phyloP scores from a whole-genome alignment of 345 rosid genomes.

The Streptanthus diversifolius region DNA sequence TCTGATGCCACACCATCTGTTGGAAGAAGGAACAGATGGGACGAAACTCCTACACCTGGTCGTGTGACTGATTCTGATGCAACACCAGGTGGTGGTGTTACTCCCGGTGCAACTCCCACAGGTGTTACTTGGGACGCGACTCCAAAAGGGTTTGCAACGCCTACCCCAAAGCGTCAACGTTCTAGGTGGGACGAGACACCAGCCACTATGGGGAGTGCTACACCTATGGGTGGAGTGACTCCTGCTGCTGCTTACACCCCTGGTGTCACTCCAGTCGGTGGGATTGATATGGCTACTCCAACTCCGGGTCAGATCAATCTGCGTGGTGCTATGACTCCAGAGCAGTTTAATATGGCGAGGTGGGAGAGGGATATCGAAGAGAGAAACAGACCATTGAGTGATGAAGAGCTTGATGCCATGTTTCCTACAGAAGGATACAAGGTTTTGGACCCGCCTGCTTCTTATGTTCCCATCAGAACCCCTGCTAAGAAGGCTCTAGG shows the following conservation, averaged over 20 bases:
- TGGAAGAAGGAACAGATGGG: slow-evolving; percentile 92
- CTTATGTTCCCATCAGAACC: slow-evolving; percentile 91
- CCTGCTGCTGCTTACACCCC: slow-evolving; percentile 83
- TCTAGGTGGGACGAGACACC: slow-evolving; percentile 99
- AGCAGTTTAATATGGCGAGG: slow-evolving; percentile 81
- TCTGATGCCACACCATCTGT: slow-evolving; percentile 74
- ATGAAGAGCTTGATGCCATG: slow-evolving; percentile 97
- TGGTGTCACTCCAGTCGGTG: slow-evolving; percentile 91
- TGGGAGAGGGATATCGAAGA: slow-evolving; percentile 99
- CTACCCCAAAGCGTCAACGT: slow-evolving; percentile 88
- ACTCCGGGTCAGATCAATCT: slow-evolving; percentile 68
- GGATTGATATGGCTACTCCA: slow-evolving; percentile 78
- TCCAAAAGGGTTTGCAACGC: slow-evolving; percentile 78
- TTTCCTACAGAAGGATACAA: slow-evolving; percentile 91
- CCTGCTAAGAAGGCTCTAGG: slow-evolving; percentile 85
- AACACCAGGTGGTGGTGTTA: slow-evolving; percentile 77
- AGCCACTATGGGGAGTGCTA: slow-evolving; percentile 94
- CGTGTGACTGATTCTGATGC: slow-evolving; percentile 84
- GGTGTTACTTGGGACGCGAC: slow-evolving; percentile 98
- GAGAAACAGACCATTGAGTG: slow-evolving; percentile 90
- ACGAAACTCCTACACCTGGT: slow-evolving; percentile 97
- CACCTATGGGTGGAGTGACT: slow-evolving; percentile 86
- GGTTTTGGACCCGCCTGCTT: slow-evolving; percentile 88
- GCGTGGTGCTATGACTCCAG: slow-evolving; percentile 80
- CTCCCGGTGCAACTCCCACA: slow-evolving; percentile 94